phyloP scores from a whole-genome alignment of 2,329 filamentous ascomycete species.

The Talaromyces sp. region DNA sequence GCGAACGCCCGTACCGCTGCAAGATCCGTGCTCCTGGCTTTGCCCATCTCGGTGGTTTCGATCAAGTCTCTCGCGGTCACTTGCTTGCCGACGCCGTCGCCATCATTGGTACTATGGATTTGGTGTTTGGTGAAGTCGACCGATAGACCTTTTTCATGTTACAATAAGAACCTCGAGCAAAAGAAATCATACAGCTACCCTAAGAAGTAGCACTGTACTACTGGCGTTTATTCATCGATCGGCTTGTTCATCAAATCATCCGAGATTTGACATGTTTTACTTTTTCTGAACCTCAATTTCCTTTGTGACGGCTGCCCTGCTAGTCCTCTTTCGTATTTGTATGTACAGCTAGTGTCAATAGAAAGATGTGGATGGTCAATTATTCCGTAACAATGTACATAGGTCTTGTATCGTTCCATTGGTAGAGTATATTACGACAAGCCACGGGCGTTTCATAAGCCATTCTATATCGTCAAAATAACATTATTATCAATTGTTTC shows the following conservation, averaged over 20 bases:
- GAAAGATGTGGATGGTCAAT: conserved; percentile 14
- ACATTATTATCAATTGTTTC: neutral
- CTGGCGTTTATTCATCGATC: conserved; percentile 33
- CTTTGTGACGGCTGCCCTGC: conserved; percentile 19
- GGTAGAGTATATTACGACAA: neutral
- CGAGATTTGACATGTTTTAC: conserved; percentile 24
- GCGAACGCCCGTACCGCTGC: conserved; percentile 93
- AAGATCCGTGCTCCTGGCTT: conserved; percentile 97
- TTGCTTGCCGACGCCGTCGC: conserved; percentile 94
- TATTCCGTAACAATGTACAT: neutral
- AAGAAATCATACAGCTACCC: conserved; percentile 7
- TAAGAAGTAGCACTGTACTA: conserved; percentile 22
- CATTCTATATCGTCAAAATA: neutral
- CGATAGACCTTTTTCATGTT: conserved; percentile 35
- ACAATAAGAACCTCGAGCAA: conserved; percentile 12
- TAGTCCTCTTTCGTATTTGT: conserved; percentile 18
- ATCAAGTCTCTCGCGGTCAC: conserved; percentile 89
- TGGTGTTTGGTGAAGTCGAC: conserved; percentile 75
- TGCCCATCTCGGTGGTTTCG: conserved; percentile 89
- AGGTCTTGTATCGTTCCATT: neutral
- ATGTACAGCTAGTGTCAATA: conserved; percentile 18
- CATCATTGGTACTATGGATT: conserved; percentile 83
- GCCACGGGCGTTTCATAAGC: neutral
- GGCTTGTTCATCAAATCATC: conserved; percentile 22
- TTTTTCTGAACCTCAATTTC: conserved; percentile 19